Evolutionary conservation across 495 filamentous ascomycete genomes (phyloP).

Genomic region (Penicillium canescens): DNA sequence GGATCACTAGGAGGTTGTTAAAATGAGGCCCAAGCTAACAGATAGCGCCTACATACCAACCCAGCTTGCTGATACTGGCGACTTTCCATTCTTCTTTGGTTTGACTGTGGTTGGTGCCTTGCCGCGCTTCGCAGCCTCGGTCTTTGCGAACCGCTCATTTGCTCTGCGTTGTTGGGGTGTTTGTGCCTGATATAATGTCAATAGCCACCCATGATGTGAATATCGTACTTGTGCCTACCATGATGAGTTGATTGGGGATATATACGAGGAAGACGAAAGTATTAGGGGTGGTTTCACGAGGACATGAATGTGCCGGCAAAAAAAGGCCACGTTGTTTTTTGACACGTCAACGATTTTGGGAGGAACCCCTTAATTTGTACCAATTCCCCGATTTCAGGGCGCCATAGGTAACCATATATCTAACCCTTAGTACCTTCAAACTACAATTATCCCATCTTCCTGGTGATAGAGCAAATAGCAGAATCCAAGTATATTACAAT

Average conservation of each 20-base stretch:
- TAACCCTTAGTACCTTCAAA: not conserved
- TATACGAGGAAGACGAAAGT: not conserved
- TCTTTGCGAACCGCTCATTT: slow-evolving; percentile 80
- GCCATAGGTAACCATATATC: not conserved
- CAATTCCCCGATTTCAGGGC: no score
- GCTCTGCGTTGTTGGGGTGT: slow-evolving; percentile 89
- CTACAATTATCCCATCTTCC: not conserved
- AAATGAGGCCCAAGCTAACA: not conserved
- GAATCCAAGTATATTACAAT: no score
- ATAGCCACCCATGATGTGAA: not conserved
- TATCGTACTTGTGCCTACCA: not conserved
- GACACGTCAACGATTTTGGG: not conserved
- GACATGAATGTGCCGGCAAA: slow-evolving; percentile 9
- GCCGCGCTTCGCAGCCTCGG: slow-evolving; percentile 77
- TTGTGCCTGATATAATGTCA: slow-evolving; percentile 65
- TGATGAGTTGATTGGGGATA: not conserved
- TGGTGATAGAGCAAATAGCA: no score
- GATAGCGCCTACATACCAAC: slow-evolving; percentile 63
- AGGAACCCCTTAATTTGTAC: not conserved
- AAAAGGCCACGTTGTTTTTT: slow-evolving; percentile 13
- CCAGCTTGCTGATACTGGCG: slow-evolving; percentile 78
- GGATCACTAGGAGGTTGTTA: slow-evolving; percentile 13
- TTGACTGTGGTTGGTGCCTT: slow-evolving; percentile 72
- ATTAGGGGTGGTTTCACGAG: not conserved
- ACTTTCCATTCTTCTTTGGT: slow-evolving; percentile 67